Evolutionary conservation across 2,329 filamentous ascomycete genomes (phyloP).

Genomic region (Chalara sp.): DNA sequence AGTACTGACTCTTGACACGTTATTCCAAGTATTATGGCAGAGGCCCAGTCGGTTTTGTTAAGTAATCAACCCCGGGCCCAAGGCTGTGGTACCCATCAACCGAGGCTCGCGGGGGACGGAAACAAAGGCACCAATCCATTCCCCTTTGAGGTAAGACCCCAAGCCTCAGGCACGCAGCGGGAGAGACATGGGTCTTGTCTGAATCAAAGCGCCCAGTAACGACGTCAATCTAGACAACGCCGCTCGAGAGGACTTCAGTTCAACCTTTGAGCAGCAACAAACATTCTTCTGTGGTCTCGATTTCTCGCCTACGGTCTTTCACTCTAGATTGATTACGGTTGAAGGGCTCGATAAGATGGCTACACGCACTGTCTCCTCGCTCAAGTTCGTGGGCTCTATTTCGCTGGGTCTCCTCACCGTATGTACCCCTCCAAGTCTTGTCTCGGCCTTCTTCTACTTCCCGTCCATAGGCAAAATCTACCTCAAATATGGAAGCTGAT

Average conservation of each 20-base stretch:
- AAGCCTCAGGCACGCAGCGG: too few relatives aligned
- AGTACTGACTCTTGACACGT: too few relatives aligned
- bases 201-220: not conserved
- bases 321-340: not conserved
- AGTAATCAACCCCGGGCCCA: too few relatives aligned
- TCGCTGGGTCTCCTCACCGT: slow-evolving; percentile 85
- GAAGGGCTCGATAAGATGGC: slow-evolving; percentile 41
- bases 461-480: not conserved
- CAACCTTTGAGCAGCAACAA: not conserved
- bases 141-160: too few relatives aligned
- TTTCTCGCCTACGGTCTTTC: not conserved
- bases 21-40: too few relatives aligned
- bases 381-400: slow-evolving; percentile 91
- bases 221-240: not conserved
- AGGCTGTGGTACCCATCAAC: too few relatives aligned
- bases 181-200: too few relatives aligned
- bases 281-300: not conserved
- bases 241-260: too few relatives aligned
- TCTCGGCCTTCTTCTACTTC: not conserved
- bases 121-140: too few relatives aligned
- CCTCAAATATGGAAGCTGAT: not conserved
- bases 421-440: slow-evolving; percentile 18
- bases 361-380: slow-evolving; percentile 63
- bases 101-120: too few relatives aligned
- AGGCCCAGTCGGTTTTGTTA: too few relatives aligned